Evolutionary conservation across 805 yeast species (phyloP).

Genomic region (Kuraishia molischiana): DNA sequence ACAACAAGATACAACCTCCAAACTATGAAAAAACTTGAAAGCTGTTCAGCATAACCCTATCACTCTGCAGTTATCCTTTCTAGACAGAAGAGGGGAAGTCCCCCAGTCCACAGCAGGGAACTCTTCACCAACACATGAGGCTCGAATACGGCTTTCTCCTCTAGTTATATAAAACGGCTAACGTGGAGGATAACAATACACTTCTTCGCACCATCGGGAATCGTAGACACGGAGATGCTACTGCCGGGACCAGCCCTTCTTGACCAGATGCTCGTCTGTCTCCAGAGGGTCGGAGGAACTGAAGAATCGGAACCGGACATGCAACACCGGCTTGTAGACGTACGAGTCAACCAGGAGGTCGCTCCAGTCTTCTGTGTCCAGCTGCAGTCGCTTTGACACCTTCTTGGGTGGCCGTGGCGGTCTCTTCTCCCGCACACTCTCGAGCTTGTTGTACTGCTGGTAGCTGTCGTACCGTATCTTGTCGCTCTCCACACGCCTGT

Average conservation of each 20-base stretch:
- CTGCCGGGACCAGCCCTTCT: not conserved
- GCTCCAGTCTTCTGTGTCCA: not conserved
- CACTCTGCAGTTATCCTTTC: too few species aligned
- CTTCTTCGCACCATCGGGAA: too few species aligned
- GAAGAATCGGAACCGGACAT: not conserved
- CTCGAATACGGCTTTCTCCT: too few species aligned
- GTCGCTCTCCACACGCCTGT: not conserved
- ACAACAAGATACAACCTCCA: too few species aligned
- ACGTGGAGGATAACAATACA: too few species aligned
- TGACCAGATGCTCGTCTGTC: not conserved
- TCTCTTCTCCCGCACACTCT: not conserved
- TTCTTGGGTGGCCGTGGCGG: not conserved
- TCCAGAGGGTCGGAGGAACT: not conserved
- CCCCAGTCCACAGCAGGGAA: too few species aligned
- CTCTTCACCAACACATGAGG: too few species aligned
- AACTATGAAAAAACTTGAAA: too few species aligned
- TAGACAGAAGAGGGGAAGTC: too few species aligned
- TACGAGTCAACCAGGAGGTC: not conserved
- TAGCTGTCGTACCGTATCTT: slow-evolving; percentile 1
- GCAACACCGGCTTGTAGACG: not conserved
- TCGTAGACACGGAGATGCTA: not conserved
- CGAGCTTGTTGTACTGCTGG: slow-evolving; percentile 4
- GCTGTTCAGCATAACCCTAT: too few species aligned
- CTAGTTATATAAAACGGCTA: too few species aligned
- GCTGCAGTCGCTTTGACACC: not conserved